These are phyloP conservation scores for Baudoinia panamericana DNA, from an alignment of 495 filamentous ascomycete genomes.

Conservation along the genomic window DNA sequence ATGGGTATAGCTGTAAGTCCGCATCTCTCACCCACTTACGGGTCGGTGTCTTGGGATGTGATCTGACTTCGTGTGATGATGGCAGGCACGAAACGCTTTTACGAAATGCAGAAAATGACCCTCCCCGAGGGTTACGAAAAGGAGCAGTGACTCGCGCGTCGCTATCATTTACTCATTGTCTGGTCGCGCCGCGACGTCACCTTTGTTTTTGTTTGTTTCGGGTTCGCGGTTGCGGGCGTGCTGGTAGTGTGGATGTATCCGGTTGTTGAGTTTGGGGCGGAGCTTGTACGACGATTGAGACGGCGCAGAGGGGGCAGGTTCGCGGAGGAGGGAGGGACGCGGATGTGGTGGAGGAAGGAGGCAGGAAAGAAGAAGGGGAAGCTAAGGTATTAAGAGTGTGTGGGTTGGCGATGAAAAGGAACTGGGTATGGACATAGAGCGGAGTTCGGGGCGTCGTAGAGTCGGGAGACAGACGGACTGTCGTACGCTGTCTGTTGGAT, in stretches of 20 bases:
- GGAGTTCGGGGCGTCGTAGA: no score
- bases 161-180: not conserved
- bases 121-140: constrained; percentile 42
- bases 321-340: constrained; percentile 3
- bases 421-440: no score
- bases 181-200: not conserved
- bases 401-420: no score
- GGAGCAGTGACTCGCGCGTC: constrained; percentile 14
- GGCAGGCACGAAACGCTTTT: constrained; percentile 67
- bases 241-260: not conserved
- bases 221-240: not conserved
- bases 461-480: no score
- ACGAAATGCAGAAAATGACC: constrained; percentile 60
- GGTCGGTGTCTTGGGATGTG: not conserved
- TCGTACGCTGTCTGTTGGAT: no score
- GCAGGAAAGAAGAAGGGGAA: no score
- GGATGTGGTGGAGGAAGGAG: constrained; percentile 45
- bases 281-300: constrained; percentile 55
- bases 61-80: not conserved
- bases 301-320: constrained; percentile 66
- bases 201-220: not conserved
- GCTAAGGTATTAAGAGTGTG: no score
- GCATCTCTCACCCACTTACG: not conserved
- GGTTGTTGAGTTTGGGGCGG: not conserved
- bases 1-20: constrained; percentile 79